These are phyloP conservation scores for Termitomyces sp. DNA, from an alignment of 768 basidiomycete genomes.

Conservation along the genomic window DNA sequence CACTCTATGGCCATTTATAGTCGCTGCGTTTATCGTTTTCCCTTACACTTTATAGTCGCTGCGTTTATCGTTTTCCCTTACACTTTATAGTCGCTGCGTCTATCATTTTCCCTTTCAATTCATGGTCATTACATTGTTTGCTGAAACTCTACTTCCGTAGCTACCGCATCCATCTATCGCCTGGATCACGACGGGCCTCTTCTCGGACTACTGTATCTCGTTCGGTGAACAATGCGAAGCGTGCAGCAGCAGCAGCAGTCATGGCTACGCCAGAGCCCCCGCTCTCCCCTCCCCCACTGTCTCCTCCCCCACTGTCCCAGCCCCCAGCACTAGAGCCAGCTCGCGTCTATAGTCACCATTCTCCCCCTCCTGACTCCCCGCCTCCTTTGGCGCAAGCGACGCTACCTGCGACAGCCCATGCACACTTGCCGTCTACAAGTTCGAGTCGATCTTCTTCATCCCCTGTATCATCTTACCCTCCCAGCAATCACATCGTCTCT, in stretches of 20 bases:
- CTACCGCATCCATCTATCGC: constrained; percentile 78
- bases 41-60: no score
- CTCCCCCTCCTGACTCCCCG: constrained; percentile 49
- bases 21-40: no score
- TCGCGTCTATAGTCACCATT: constrained; percentile 26
- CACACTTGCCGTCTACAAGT: constrained; percentile 26
- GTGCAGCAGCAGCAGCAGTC: constrained; percentile 14
- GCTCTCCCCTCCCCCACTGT: constrained; percentile 22
- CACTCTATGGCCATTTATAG: no score
- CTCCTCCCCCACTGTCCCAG: constrained; percentile 26
- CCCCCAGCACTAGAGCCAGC: constrained; percentile 45
- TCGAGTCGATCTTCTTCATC: constrained; percentile 41
- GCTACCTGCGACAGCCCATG: constrained; percentile 34
- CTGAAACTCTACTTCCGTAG: constrained; percentile 26
- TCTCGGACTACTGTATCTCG: constrained; percentile 55
- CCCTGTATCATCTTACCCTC: constrained; percentile 35
- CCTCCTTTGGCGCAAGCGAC: constrained; percentile 50
- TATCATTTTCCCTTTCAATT: not conserved
- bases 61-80: no score
- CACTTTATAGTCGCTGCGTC: no score
- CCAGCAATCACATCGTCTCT: constrained; percentile 20
- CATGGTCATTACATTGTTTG: not conserved
- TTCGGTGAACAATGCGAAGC: constrained; percentile 20
- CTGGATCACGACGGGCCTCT: constrained; percentile 67
- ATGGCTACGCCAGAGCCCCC: constrained; percentile 20